Evolutionary conservation across 306 rosid species (phyloP).

Genomic region (Begonia loranthoides): DNA sequence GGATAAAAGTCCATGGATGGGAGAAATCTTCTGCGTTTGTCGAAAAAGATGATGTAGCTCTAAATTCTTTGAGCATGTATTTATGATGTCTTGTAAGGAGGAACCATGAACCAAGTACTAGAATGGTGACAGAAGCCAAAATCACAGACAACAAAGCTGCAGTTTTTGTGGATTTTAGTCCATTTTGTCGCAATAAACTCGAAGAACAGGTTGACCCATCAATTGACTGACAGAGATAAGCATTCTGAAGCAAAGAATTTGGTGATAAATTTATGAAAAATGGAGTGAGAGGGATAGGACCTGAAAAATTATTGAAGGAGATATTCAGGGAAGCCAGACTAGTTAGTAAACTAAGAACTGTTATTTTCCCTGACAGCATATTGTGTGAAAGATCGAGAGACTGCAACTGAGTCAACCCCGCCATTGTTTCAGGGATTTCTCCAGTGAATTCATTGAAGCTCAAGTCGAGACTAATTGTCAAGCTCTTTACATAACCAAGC

Average conservation of each 20-base stretch:
- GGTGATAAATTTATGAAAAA: conserved; percentile 63
- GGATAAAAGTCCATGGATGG: conserved; percentile 97
- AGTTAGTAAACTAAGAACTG: conserved; percentile 61
- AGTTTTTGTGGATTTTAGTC: conserved; percentile 55
- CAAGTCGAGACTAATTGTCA: conserved; percentile 80
- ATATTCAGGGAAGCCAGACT: conserved; percentile 76
- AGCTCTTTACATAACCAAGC: conserved; percentile 71
- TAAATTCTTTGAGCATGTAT: conserved; percentile 39
- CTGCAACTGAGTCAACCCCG: conserved; percentile 60
- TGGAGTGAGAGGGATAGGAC: conserved; percentile 79
- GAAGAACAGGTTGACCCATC: conserved; percentile 83
- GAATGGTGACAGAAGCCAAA: conserved; percentile 44
- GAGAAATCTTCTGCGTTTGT: conserved; percentile 91
- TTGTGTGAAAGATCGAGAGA: conserved; percentile 85
- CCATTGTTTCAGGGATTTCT: conserved; percentile 63
- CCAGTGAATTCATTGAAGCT: conserved; percentile 63
- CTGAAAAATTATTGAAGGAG: conserved; percentile 84
- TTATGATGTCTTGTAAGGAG: conserved; percentile 37
- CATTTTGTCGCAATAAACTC: conserved; percentile 28
- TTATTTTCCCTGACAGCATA: conserved; percentile 46
- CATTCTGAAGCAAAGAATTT: conserved; percentile 47
- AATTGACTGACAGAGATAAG: conserved; percentile 53
- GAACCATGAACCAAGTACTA: conserved; percentile 71
- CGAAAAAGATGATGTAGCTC: conserved; percentile 22
- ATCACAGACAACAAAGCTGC: conserved; percentile 37